Evolutionary conservation across 169 alveolate genomes (phyloP).

Genomic region (Hepatocystis sp.): DNA sequence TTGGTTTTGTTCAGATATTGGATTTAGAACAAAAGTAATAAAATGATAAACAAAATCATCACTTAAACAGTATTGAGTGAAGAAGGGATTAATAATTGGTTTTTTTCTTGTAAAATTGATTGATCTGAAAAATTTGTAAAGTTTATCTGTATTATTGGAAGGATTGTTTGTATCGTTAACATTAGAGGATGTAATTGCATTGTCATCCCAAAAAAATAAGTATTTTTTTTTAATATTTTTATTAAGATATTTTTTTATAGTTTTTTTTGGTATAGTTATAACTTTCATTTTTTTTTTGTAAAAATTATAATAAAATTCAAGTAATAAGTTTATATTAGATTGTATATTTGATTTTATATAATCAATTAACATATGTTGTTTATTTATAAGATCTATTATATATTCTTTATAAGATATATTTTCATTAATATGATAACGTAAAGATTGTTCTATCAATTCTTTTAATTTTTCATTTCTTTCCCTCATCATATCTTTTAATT

Average conservation of each 20-base stretch:
- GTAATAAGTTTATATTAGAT: constrained; percentile 11
- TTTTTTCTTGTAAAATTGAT: constrained; percentile 67
- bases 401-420: constrained; percentile 43
- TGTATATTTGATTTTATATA: constrained; percentile 37
- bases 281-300: constrained; percentile 34
- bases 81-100: constrained; percentile 75
- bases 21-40: constrained; percentile 54
- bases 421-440: constrained; percentile 15
- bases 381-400: constrained; percentile 31
- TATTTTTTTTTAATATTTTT: constrained; percentile 11
- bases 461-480: constrained; percentile 70
- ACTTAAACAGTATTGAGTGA: constrained; percentile 52
- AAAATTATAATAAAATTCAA: constrained; percentile 39
- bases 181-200: too few species aligned
- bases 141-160: constrained; percentile 27
- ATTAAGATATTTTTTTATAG: constrained; percentile 29
- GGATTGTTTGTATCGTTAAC: constrained; percentile 35
- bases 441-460: constrained; percentile 27
- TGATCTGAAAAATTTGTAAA: constrained; percentile 40
- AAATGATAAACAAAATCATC: constrained; percentile 41
- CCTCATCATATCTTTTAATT: constrained; percentile 36
- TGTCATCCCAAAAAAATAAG: too few species aligned
- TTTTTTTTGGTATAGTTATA: constrained; percentile 24
- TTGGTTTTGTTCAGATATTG: constrained; percentile 50
- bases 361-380: constrained; percentile 36